Base-by-base conservation (phyloP, 1,139 yeast species). In the Pichia sp. region DNA sequence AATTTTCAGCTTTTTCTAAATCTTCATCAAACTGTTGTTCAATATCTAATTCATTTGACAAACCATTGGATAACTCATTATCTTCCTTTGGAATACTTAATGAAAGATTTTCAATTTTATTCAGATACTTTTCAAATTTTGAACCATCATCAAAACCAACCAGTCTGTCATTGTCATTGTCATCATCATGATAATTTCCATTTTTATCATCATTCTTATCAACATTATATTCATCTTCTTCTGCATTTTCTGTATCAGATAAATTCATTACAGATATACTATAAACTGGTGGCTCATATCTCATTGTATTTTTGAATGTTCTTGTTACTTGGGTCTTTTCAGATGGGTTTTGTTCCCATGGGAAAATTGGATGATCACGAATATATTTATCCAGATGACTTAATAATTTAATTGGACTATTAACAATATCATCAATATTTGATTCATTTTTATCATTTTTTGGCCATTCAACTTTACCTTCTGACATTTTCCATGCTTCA, bases 401-500 rank as follows among this genome's bases (percentile, higher is more conserved):
- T 43, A 39, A n/a, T 6, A 30, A 10, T 7, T 34, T 34, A 23
- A 6, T 23, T 6, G 20, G 12, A 11, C 11, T 11, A 23, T 33
- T 25, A 4, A 30, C 30, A 28, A 26, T 35, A 16, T 16, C 22
- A 25, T 8, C 31, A n/a, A 12, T 29, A 12, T 8, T 10, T 3
- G 23, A 6, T 29, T 20, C 6, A 9, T 35, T 25, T 11, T 26
- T 12, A 10, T n/a, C 30, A 25, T 23, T 22, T 12, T 22, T 26
- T 26, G 55, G 48, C 54, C 56, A 55, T n/a, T 31, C 27, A 25
- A 57, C 45, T 46, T 63, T 65, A 23, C 56, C 46, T 43, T 70
- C 71, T 4, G 58, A 51, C 53, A 71, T 59, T 33, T 54, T 61
- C 52, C 60, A 55, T 3, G 66, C 74, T 52, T 71, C 75, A 30